phyloP scores from a whole-genome alignment of 768 basidiomycete genomes.

The Suillus discolor region DNA sequence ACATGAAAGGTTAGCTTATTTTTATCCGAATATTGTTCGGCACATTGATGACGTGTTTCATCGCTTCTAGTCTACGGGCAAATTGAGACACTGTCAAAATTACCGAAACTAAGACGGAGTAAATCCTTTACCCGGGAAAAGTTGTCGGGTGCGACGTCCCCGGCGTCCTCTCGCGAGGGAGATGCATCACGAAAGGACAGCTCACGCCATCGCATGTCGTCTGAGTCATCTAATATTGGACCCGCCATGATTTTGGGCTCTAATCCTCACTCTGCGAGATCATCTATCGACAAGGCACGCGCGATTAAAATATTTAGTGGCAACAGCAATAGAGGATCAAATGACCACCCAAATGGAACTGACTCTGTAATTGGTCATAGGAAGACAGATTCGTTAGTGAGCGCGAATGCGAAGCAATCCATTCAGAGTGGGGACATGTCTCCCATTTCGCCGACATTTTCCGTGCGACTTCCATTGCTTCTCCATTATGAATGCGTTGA shows the following conservation, averaged over 20 bases:
- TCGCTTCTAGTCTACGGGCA: slow-evolving; percentile 68
- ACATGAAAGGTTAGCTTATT: slow-evolving; percentile 71
- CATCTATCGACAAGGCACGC: slow-evolving; percentile 67
- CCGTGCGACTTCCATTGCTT: slow-evolving; percentile 24
- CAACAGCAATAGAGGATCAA: slow-evolving; percentile 38
- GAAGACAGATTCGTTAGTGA: slow-evolving; percentile 55
- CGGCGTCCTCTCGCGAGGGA: slow-evolving; percentile 26
- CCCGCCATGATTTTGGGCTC: slow-evolving; percentile 15
- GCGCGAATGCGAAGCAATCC: slow-evolving; percentile 48
- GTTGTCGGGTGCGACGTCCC: slow-evolving; percentile 47
- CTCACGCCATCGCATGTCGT: slow-evolving; percentile 37
- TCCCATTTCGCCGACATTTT: slow-evolving; percentile 36
- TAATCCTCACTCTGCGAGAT: slow-evolving; percentile 39
- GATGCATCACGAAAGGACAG: slow-evolving; percentile 25
- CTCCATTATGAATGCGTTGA: slow-evolving; percentile 4
- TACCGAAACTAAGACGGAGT: slow-evolving; percentile 60
- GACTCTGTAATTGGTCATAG: slow-evolving; percentile 52
- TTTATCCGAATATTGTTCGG: neutral
- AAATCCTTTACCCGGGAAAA: slow-evolving; percentile 69
- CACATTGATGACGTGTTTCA: slow-evolving; percentile 22
- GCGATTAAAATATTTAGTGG: slow-evolving; percentile 58
- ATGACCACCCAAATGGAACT: slow-evolving; percentile 42
- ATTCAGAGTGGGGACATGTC: slow-evolving; percentile 36
- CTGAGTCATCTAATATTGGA: slow-evolving; percentile 38
- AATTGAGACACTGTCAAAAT: slow-evolving; percentile 68